These are phyloP conservation scores for Dactylella cylindrospora DNA, from an alignment of 2,329 filamentous ascomycete genomes.

Conservation along the genomic window DNA sequence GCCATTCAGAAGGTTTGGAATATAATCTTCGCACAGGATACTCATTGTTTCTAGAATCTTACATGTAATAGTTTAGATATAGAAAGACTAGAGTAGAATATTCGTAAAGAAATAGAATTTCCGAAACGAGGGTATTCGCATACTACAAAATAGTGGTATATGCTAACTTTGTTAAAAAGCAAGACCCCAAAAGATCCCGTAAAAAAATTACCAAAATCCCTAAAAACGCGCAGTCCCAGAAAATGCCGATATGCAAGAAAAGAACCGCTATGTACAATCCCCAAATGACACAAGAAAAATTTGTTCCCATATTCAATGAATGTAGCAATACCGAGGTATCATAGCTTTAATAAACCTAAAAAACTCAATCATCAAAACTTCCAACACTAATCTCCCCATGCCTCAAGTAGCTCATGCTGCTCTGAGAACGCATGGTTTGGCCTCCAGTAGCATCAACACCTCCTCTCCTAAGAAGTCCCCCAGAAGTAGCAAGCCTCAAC, in stretches of 20 bases:
- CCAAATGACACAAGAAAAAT: not conserved
- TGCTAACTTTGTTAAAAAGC: not conserved
- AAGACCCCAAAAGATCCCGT: conserved; percentile 3
- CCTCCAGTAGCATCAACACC: conserved; percentile 1
- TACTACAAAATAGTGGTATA: not conserved
- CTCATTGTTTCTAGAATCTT: too few species aligned
- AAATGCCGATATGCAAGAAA: conserved; percentile 1
- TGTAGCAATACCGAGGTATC: too few species aligned
- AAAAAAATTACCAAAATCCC: too few species aligned
- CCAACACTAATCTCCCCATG: conserved; percentile 35
- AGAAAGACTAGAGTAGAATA: too few species aligned
- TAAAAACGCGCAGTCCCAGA: conserved; percentile 20
- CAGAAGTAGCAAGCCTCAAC: conserved; percentile 31
- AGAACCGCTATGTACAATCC: not conserved
- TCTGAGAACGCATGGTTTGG: conserved; percentile 20
- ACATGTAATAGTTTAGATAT: too few species aligned
- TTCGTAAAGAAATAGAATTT: too few species aligned
- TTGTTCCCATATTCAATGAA: too few species aligned
- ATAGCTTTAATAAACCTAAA: conserved; percentile 3
- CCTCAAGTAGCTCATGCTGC: conserved; percentile 32
- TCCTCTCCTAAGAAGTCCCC: conserved; percentile 13
- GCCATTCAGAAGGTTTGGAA: too few species aligned
- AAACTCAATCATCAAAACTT: conserved; percentile 17
- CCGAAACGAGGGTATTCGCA: too few species aligned
- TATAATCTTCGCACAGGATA: too few species aligned